Conservation (phyloP, 192 early-diverging fungal genomes). For the Gonapodya prolifera region DNA sequence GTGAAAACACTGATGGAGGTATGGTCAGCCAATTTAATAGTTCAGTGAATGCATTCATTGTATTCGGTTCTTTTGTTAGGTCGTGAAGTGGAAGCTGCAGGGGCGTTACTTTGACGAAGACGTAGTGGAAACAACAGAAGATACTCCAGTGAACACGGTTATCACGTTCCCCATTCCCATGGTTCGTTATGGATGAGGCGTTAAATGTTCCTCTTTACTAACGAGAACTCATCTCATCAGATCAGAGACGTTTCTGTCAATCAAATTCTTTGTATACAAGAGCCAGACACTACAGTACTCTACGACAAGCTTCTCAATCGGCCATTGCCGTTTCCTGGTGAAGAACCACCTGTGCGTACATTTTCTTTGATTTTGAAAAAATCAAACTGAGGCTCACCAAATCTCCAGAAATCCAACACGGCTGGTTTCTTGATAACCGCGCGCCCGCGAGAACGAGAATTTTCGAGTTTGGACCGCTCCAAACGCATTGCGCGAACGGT, state of each 20-base stretch:
- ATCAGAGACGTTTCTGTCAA: constrained; percentile 14
- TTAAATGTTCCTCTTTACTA: constrained; percentile 17
- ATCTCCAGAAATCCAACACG: neutral
- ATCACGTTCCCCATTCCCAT: neutral
- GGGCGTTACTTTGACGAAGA: constrained; percentile 9
- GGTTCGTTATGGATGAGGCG: neutral
- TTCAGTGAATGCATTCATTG: neutral
- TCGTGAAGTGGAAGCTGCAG: neutral
- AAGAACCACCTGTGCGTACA: constrained; percentile 8
- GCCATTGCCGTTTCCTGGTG: constrained; percentile 21
- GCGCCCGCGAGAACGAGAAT: constrained; percentile 8
- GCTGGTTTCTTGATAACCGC: neutral
- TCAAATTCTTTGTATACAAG: constrained; percentile 11
- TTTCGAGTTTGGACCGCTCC: constrained; percentile 14
- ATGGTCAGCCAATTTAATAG: neutral
- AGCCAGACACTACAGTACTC: constrained; percentile 18
- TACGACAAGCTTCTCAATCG: constrained; percentile 19
- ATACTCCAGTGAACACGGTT: neutral
- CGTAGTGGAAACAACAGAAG: constrained; percentile 18
- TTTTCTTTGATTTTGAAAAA: too few relatives aligned
- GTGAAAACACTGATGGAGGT: neutral
- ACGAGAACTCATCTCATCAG: constrained; percentile 17
- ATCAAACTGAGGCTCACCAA: neutral
- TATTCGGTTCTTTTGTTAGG: neutral
- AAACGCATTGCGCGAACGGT: constrained; percentile 21